phyloP scores from a whole-genome alignment of 2,329 filamentous ascomycete species.

The Coccinonectria pachysandricola region DNA sequence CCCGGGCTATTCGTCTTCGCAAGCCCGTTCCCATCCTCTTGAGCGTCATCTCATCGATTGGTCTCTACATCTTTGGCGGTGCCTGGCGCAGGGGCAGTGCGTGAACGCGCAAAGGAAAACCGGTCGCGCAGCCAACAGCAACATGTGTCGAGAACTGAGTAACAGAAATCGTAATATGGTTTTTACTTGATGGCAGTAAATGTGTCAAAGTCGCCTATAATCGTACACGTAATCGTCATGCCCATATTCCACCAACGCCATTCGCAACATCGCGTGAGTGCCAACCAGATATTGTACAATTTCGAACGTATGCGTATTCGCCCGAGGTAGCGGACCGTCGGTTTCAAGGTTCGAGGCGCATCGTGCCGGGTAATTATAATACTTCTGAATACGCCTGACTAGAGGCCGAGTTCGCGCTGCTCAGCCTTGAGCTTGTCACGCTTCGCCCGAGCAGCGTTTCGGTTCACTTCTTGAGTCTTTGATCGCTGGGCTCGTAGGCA shows the following conservation, averaged over 20 bases:
- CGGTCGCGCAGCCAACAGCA: too few relatives aligned
- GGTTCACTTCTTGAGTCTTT: constrained; percentile 68
- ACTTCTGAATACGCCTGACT: too few relatives aligned
- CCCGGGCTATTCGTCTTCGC: constrained; percentile 68
- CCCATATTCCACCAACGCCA: not conserved
- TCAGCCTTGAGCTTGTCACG: constrained; percentile 59
- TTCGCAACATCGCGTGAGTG: not conserved
- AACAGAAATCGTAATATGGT: constrained; percentile 2
- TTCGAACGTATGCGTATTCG: too few relatives aligned
- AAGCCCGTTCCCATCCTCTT: constrained; percentile 80
- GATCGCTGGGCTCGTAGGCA: constrained; percentile 75
- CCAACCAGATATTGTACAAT: not conserved
- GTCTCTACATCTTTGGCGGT: constrained; percentile 68
- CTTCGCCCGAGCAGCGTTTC: constrained; percentile 56
- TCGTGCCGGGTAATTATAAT: too few relatives aligned
- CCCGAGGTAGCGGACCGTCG: too few relatives aligned
- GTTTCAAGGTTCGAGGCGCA: too few relatives aligned
- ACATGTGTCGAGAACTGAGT: too few relatives aligned
- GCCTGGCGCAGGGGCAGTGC: constrained; percentile 38
- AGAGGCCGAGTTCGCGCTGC: constrained; percentile 46
- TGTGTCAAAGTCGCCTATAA: constrained; percentile 5
- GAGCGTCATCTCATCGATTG: constrained; percentile 69
- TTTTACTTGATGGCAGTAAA: constrained; percentile 6
- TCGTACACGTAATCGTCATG: too few relatives aligned
- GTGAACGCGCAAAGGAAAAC: not conserved